These are phyloP conservation scores for Cyclanthera cordifolia DNA, from an alignment of 306 rosid species.

Conservation along the genomic window DNA sequence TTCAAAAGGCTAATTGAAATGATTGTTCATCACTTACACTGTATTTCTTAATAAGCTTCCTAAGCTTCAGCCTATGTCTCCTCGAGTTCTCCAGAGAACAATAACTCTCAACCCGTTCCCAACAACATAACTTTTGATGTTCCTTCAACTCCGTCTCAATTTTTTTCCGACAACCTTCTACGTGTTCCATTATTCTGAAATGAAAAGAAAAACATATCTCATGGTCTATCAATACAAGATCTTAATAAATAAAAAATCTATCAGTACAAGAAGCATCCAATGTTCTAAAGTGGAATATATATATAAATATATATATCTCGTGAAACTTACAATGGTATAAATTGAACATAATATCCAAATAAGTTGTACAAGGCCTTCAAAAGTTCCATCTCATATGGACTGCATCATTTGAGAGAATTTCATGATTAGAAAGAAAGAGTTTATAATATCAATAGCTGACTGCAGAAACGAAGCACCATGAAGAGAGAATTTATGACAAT, in stretches of 20 bases:
- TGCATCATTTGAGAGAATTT: conserved; percentile 24
- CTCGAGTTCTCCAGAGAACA: conserved; percentile 45
- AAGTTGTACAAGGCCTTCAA: conserved; percentile 51
- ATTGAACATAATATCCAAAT: conserved; percentile 73
- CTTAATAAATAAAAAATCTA: background rate
- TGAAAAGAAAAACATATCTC: background rate
- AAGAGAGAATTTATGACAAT: background rate
- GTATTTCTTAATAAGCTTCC: conserved; percentile 64
- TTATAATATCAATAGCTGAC: background rate
- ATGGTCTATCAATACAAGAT: background rate
- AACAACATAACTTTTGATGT: conserved; percentile 50
- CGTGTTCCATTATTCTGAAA: conserved; percentile 51
- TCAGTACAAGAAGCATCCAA: conserved; percentile 1
- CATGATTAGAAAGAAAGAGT: background rate
- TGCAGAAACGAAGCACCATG: background rate
- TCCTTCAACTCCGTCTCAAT: conserved; percentile 48
- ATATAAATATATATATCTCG: background rate
- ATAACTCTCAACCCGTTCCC: conserved; percentile 54
- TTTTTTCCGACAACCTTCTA: conserved; percentile 36
- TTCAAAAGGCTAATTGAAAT: background rate
- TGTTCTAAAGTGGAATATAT: background rate
- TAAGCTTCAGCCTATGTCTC: conserved; percentile 61
- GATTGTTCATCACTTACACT: conserved; percentile 40
- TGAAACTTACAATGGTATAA: conserved; percentile 65
- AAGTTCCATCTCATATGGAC: conserved; percentile 29